Evolutionary conservation across 441 rosid species (phyloP).

Genomic region (Euphorbia celastroides): DNA sequence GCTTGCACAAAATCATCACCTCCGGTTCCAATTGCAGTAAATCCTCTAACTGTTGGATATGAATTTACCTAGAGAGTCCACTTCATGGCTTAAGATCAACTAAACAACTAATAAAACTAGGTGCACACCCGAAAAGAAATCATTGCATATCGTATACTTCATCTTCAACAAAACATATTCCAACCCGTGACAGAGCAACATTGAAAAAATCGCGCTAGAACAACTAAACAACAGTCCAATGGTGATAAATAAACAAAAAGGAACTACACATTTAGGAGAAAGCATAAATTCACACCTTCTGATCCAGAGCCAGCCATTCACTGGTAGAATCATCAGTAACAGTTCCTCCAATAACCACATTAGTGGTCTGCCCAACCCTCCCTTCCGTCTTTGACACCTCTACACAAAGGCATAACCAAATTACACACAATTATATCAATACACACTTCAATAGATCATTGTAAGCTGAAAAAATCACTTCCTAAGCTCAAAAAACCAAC

Average conservation of each 20-base stretch:
- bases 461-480: background rate
- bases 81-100: constrained; percentile 15
- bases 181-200: background rate
- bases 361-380: constrained; percentile 89
- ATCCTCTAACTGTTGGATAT: constrained; percentile 90
- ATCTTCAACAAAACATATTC: background rate
- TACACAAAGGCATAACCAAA: constrained; percentile 23
- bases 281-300: constrained; percentile 52
- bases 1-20: constrained; percentile 97
- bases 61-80: constrained; percentile 63
- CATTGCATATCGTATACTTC: background rate
- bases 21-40: constrained; percentile 94
- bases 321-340: constrained; percentile 79
- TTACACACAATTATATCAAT: constrained; percentile 5
- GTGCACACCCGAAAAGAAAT: background rate
- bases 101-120: background rate
- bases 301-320: constrained; percentile 90
- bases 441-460: background rate
- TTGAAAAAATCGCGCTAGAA: background rate
- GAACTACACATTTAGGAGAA: background rate
- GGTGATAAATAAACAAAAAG: background rate
- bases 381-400: constrained; percentile 93
- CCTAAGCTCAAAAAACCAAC: background rate
- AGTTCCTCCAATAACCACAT: constrained; percentile 88
- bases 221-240: background rate